Conservation (phyloP, 2,329 filamentous ascomycete genomes). For the Remersonia thermophila region DNA sequence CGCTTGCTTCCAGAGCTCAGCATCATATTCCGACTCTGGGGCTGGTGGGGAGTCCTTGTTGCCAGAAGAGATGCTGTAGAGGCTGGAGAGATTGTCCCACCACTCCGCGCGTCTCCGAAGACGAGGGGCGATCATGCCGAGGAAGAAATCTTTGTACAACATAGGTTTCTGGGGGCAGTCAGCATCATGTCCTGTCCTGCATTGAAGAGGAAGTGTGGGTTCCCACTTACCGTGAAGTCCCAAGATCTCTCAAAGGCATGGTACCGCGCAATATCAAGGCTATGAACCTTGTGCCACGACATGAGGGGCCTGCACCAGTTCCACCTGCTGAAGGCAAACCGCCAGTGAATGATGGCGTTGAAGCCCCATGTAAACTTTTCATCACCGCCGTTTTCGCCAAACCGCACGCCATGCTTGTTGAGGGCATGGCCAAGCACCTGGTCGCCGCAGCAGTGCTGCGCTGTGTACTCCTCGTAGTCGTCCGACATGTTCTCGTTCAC, state of each 20-base stretch:
- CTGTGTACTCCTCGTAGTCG: constrained; percentile 9
- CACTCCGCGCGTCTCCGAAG: constrained; percentile 6
- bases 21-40: constrained; percentile 3
- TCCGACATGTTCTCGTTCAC: constrained; percentile 3
- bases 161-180: constrained; percentile 1
- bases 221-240: constrained; percentile 6
- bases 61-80: constrained; percentile 6
- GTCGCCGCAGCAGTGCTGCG: constrained; percentile 9
- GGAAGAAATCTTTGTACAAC: constrained; percentile 6
- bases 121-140: constrained; percentile 3
- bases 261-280: constrained; percentile 8
- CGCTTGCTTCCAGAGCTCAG: constrained; percentile 4
- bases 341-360: constrained; percentile 10
- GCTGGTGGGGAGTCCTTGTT: constrained; percentile 5
- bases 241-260: constrained; percentile 2
- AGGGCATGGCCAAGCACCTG: constrained; percentile 9
- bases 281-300: constrained; percentile 10
- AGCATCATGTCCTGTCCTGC: too few species aligned
- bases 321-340: constrained; percentile 8
- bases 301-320: constrained; percentile 9
- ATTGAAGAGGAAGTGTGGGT: too few species aligned
- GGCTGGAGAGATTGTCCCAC: constrained; percentile 8
- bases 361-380: constrained; percentile 11
- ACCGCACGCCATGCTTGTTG: constrained; percentile 7
- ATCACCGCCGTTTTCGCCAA: constrained; percentile 9